Percentiles rank a stretch among this genome's conserved stretches.
Evolutionary conservation across 2,329 filamentous ascomycete genomes (phyloP).

Genomic region (Chlorencoelia australis): DNA sequence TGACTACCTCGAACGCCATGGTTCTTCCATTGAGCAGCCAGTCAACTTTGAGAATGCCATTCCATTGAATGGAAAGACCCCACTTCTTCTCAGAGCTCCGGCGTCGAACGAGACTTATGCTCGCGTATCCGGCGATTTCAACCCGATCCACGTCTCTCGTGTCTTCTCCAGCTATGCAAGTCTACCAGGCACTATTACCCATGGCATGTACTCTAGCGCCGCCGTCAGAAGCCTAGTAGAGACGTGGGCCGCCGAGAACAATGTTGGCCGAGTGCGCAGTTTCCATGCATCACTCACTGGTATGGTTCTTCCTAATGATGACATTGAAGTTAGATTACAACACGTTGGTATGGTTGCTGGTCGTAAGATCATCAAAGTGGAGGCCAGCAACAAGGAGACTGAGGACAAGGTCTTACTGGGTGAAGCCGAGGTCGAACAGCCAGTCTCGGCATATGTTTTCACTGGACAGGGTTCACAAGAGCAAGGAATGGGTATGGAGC

Average conservation of each 20-base stretch:
- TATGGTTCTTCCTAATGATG: conserved; percentile 96
- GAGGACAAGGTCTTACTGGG: conserved; percentile 94
- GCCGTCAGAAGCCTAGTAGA: conserved; percentile 92
- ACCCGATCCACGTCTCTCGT: conserved; percentile 95
- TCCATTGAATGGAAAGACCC: conserved; percentile 84
- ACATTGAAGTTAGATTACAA: conserved; percentile 88
- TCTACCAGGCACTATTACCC: conserved; percentile 92
- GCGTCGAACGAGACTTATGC: conserved; percentile 97
- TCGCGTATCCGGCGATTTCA: conserved; percentile 95
- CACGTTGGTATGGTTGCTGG: conserved; percentile 96
- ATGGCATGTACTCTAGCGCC: conserved; percentile 98
- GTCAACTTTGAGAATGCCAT: conserved; percentile 97
- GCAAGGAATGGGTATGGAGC: conserved; percentile 99
- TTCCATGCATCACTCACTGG: conserved; percentile 96
- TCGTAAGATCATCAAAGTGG: conserved; percentile 98
- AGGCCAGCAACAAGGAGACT: conserved; percentile 88
- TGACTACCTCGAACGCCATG: conserved; percentile 88
- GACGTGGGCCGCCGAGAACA: conserved; percentile 98
- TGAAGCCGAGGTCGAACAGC: conserved; percentile 96
- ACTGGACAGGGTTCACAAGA: conserved; percentile 98
- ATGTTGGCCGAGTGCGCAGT: conserved; percentile 90
- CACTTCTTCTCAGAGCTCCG: conserved; percentile 79
- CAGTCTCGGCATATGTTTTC: conserved; percentile 93
- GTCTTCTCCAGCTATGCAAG: conserved; percentile 95
- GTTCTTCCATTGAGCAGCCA: conserved; percentile 87